Evolutionary conservation across 1,139 yeast genomes (phyloP).

Genomic region (Debaryomycetaceae sp.): DNA sequence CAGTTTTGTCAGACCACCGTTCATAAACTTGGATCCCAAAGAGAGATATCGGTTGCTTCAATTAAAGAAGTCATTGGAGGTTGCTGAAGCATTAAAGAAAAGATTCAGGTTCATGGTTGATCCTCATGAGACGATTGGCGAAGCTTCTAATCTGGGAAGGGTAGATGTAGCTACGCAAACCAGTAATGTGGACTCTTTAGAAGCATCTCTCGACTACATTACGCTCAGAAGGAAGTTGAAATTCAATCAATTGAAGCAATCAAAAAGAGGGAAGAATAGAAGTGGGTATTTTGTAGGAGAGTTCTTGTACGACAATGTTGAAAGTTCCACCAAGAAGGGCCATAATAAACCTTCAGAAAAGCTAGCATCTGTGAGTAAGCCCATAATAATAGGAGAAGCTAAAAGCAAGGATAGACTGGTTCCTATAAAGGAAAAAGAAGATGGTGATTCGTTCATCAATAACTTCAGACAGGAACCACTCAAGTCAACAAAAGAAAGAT

Average conservation of each 20-base stretch:
- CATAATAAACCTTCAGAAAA: constrained; percentile 24
- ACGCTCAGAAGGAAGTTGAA: constrained; percentile 12
- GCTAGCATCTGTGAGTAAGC: constrained; percentile 29
- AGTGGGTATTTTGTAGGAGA: constrained; percentile 33
- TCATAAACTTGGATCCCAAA: constrained; percentile 42
- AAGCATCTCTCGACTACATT: constrained; percentile 22
- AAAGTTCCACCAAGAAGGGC: constrained; percentile 8
- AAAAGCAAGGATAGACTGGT: neutral
- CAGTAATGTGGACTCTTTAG: constrained; percentile 28
- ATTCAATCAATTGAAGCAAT: constrained; percentile 8
- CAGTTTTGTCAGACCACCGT: constrained; percentile 44
- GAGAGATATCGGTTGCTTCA: constrained; percentile 43
- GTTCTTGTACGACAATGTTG: constrained; percentile 33
- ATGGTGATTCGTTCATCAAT: neutral
- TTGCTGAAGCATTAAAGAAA: constrained; percentile 29
- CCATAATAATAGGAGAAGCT: constrained; percentile 16
- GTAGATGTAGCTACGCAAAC: constrained; percentile 47
- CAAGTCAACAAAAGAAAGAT: constrained; percentile 14
- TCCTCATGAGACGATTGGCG: constrained; percentile 38
- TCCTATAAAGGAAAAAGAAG: neutral
- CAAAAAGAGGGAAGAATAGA: constrained; percentile 15
- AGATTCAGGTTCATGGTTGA: constrained; percentile 38
- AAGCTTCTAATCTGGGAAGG: constrained; percentile 11
- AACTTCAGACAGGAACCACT: constrained; percentile 6
- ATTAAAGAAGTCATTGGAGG: constrained; percentile 36